Evolutionary conservation across 306 rosid species (phyloP), one percentile per base, ranked within the genome.

Genomic region (Crataegus laevigata): DNA sequence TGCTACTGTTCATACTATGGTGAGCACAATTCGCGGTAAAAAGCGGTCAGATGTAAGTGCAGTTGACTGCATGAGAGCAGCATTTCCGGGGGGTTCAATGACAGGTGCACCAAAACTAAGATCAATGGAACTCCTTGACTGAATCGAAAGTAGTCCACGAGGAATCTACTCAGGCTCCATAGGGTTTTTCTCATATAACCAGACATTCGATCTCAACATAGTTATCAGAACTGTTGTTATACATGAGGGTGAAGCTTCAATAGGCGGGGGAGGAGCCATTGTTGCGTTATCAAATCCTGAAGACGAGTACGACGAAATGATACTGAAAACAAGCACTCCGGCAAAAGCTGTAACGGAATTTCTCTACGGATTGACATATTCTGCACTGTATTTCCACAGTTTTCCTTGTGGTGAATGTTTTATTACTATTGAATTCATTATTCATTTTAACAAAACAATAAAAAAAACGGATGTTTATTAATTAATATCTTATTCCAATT

Each of bases 211-310:
- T 92, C 89, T 96, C 24, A 96, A 96, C 76, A 92, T 96, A 73
- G 99, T 92, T 51, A 96, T 96, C 79, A 86, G 99, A 86, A 96
- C 99, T 18, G 83, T 92, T 28, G 86, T 96, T 61, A 64, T 96
- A 77, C 93, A 89, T 25, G 84, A 87, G 71, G 93, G 90, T 71
- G 96, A 96, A 80, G 99, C 96, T 79, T 92, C 99, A 19, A 90
- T 92, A 15, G 99, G 99, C 72, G 99, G 97, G n/a, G 99, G 99
- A 83, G 99, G 99, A 45, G 99, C 98, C 68, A 88, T 96, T 72
- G 85, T 90, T 76, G 96, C 98, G 58, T 78, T 90, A 64, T 96
- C 98, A 51, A 91, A 90, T 81, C 93, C 99, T 8, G 87, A 85
- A 83, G 97, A 90, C 19, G 99, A 96, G 75, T 92, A 90, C 19